Percentiles rank a stretch among this genome's conserved stretches.
phyloP scores from a whole-genome alignment of 129 eudicot species.

The Pseudognaphalium luteoalbum region DNA sequence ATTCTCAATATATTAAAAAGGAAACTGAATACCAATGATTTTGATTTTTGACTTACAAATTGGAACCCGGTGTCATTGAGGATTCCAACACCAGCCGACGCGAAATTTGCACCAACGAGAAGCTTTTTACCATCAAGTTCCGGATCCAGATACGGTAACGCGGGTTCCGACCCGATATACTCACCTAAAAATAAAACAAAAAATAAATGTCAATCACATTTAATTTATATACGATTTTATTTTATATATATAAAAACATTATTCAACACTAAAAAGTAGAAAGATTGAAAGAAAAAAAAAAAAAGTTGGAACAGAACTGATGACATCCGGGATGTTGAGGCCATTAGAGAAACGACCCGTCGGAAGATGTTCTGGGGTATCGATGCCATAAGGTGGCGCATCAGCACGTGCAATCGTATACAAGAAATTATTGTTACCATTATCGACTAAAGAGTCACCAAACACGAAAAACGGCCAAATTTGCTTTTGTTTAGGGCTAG shows the following conservation, averaged over 20 bases:
- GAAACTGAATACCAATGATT: background rate
- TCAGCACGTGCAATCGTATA: constrained; percentile 34
- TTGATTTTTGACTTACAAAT: constrained; percentile 38
- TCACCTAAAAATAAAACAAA: constrained; percentile 29
- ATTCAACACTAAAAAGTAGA: background rate
- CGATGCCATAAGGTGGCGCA: constrained; percentile 53
- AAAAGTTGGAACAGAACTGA: constrained; percentile 29
- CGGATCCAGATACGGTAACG: constrained; percentile 44
- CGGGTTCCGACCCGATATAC: constrained; percentile 41
- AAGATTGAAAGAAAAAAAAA: background rate
- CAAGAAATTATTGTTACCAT: constrained; percentile 54
- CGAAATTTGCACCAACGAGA: constrained; percentile 53
- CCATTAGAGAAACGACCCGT: constrained; percentile 67
- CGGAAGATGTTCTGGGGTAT: constrained; percentile 41
- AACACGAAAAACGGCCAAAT: constrained; percentile 53
- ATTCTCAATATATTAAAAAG: too few relatives aligned
- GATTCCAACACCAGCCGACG: constrained; percentile 51
- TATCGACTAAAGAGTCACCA: constrained; percentile 60
- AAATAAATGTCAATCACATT: background rate
- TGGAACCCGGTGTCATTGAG: constrained; percentile 50
- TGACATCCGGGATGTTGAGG: constrained; percentile 51
- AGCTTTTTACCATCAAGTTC: constrained; percentile 37
- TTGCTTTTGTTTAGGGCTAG: constrained; percentile 25
- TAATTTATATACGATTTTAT: too few relatives aligned
- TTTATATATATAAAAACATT: background rate